Percentiles rank a stretch among this genome's conserved stretches.
Evolutionary conservation across 2,329 filamentous ascomycete species (phyloP).

Genomic region (Claviceps maximensis): DNA sequence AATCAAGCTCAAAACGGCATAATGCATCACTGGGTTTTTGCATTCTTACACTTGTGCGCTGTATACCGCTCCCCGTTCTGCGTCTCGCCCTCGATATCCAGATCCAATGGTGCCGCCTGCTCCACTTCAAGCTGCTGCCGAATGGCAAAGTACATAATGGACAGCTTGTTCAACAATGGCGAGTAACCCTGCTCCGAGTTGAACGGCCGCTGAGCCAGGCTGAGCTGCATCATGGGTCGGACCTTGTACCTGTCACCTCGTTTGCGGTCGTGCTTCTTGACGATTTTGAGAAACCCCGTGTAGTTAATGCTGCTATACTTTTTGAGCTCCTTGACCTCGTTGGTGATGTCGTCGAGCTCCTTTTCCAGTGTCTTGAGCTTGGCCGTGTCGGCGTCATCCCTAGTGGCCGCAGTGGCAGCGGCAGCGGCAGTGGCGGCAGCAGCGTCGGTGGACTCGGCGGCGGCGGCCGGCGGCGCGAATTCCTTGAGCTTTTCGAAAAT

Average conservation of each 20-base stretch:
- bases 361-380: slow-evolving; percentile 57
- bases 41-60: slow-evolving; percentile 65
- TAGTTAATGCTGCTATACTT: slow-evolving; percentile 96
- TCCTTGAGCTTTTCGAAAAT: slow-evolving; percentile 64
- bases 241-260: slow-evolving; percentile 77
- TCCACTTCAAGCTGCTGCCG: slow-evolving; percentile 65
- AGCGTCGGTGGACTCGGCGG: slow-evolving; percentile 16
- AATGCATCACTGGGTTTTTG: neutral
- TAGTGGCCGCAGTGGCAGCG: slow-evolving; percentile 11
- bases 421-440: neutral
- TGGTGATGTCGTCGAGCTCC: slow-evolving; percentile 78
- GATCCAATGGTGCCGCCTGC: slow-evolving; percentile 24
- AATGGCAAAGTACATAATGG: slow-evolving; percentile 90
- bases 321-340: slow-evolving; percentile 84
- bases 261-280: slow-evolving; percentile 97
- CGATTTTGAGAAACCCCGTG: slow-evolving; percentile 93
- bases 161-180: slow-evolving; percentile 78
- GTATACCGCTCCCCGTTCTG: slow-evolving; percentile 62
- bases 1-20: too few relatives aligned
- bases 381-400: slow-evolving; percentile 34
- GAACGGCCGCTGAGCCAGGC: slow-evolving; percentile 77
- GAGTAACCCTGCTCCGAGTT: slow-evolving; percentile 86
- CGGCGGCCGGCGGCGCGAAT: slow-evolving; percentile 42
- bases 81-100: slow-evolving; percentile 40
- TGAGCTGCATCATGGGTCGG: slow-evolving; percentile 80